Evolutionary conservation across 805 yeast species (phyloP), one percentile per base, ranked within the genome.

Genomic region (Lipomyces sp.): DNA sequence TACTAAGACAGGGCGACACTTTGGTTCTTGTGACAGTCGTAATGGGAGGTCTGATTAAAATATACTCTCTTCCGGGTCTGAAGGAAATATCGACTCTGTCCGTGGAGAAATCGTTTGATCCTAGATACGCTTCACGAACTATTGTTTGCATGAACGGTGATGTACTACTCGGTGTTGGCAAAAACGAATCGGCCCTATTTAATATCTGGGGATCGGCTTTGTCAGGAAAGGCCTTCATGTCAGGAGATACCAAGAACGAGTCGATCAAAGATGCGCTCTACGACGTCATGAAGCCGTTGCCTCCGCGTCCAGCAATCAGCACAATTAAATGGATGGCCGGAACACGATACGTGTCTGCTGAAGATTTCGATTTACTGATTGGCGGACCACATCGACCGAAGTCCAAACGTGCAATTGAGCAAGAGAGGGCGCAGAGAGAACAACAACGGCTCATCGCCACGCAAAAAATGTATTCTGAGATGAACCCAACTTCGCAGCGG

Each of bases 301-400:
- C 96, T 1, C 78, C 80, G 29, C 75, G 98, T 42, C 99, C 98
- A 2, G 74, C 79, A 3, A 80, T 86, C 5, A 80, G 88, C 33
- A 78, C 93, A 0, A 72, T 86, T 39, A 91, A 84, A 66, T 86
- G 96, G 93, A 86, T 93, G 5, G 80, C 83, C 58, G 96, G 96
- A 2, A 71, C 84, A 0, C 79, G 80, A 18, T 74, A 76, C 54
- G 75, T 83, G n/a, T 70, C 81, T 1, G 66, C 76, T 21, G 73
- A 75, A 1, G 95, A 86, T 55, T 72, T 93, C 45, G 83, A 84
- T 51, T 47, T 63, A 11, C 63, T 87, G 39, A 53, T 91, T 34
- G 86, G 85, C 4, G 97, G 97, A 0, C 83, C 82, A 0, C 78
- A 80, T 47, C 76, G 95, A 56, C 80, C 83, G 39, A 70, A 75